A percentile compares a stretch with the other conserved stretches of the same genome.
Evolutionary conservation across 495 filamentous ascomycete species (phyloP).

Genomic region (Podospora conica): DNA sequence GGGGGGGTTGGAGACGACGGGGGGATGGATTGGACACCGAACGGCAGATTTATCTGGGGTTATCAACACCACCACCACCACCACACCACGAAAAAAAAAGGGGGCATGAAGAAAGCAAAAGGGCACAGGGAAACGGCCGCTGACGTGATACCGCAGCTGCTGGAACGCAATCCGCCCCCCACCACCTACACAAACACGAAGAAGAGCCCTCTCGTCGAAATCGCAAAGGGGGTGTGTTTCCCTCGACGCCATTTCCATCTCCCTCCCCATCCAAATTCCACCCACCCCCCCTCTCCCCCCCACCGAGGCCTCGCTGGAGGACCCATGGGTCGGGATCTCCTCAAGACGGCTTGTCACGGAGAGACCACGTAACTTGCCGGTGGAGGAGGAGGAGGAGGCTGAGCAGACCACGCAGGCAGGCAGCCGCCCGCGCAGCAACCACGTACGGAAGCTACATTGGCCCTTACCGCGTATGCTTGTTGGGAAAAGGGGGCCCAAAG

Average conservation of each 20-base stretch:
- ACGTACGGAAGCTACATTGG: conserved; percentile 9
- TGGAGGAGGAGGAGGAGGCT: conserved; percentile 9
- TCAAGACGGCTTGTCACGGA: background rate
- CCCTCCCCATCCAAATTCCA: background rate
- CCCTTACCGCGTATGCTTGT: background rate
- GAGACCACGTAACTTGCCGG: background rate
- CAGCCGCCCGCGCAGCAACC: conserved; percentile 1
- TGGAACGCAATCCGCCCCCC: background rate
- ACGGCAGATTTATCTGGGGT: conserved; percentile 20
- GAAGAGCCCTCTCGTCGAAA: background rate
- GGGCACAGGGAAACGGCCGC: conserved; percentile 4
- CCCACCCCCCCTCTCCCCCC: background rate
- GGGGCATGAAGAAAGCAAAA: background rate
- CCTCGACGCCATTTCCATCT: no score
- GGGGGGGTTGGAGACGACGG: background rate
- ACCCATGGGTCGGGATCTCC: no score
- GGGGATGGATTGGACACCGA: conserved; percentile 6
- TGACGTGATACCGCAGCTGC: conserved; percentile 22
- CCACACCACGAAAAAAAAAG: background rate
- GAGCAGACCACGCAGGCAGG: conserved; percentile 15
- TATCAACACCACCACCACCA: background rate
- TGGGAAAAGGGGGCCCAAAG: background rate
- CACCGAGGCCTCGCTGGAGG: background rate
- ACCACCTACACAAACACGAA: conserved; percentile 1
- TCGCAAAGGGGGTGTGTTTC: background rate